These are phyloP conservation scores for Wickerhamomyces strasburgensis DNA, from an alignment of 805 yeast genomes.

Conservation along the genomic window DNA sequence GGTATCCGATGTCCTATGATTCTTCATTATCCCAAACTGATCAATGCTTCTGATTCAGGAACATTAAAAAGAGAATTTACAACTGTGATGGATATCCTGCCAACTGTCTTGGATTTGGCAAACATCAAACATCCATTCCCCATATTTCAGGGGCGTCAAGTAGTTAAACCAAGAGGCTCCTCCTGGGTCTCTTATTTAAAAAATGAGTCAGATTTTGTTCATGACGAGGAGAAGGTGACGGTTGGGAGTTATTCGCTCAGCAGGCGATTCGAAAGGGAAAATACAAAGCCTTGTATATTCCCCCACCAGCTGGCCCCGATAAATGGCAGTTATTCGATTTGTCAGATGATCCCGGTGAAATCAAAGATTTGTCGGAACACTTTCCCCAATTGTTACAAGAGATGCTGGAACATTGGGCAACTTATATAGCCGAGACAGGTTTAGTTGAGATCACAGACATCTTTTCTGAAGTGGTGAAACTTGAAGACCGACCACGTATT, in stretches of 20 bases:
- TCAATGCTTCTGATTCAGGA: slow-evolving; percentile 22
- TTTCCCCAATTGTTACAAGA: slow-evolving; percentile 35
- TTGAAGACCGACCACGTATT: not conserved
- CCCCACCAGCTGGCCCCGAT: slow-evolving; percentile 43
- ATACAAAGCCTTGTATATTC: slow-evolving; percentile 44
- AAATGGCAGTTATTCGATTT: slow-evolving; percentile 46
- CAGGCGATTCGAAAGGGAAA: slow-evolving; percentile 49
- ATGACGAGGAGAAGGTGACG: slow-evolving; percentile 38
- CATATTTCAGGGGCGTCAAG: slow-evolving; percentile 36
- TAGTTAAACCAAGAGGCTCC: slow-evolving; percentile 41
- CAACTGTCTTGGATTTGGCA: slow-evolving; percentile 49
- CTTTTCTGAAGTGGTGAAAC: slow-evolving; percentile 2
- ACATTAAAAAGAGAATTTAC: slow-evolving; percentile 35
- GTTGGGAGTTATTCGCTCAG: slow-evolving; percentile 57
- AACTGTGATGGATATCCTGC: slow-evolving; percentile 58
- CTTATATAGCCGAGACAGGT: slow-evolving; percentile 49
- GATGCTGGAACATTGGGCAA: slow-evolving; percentile 44
- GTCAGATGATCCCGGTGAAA: slow-evolving; percentile 46
- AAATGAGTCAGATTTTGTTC: slow-evolving; percentile 26
- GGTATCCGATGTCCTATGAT: slow-evolving; percentile 56
- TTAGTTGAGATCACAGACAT: slow-evolving; percentile 28
- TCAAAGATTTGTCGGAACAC: slow-evolving; percentile 35
- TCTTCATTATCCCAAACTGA: slow-evolving; percentile 37
- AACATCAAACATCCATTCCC: slow-evolving; percentile 40
- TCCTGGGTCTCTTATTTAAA: slow-evolving; percentile 39